A percentile compares a stretch with the other conserved stretches of the same genome.
phyloP scores from a whole-genome alignment of 2,329 filamentous ascomycete genomes.

The Madurella fahalii region DNA sequence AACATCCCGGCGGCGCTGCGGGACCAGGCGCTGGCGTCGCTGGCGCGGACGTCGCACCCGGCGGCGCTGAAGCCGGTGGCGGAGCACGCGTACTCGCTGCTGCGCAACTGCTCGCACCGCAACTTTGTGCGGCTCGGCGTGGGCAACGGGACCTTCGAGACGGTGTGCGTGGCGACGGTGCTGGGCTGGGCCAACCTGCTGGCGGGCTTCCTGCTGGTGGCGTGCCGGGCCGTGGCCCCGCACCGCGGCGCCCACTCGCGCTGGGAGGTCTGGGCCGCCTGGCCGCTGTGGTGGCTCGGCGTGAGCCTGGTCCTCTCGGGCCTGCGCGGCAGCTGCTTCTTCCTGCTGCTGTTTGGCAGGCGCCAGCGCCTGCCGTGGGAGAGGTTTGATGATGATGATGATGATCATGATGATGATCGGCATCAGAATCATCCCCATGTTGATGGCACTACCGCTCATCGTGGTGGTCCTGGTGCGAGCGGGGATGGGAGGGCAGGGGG shows the following conservation, averaged over 20 bases:
- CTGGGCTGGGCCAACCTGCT: slow-evolving; percentile 40
- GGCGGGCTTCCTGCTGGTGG: slow-evolving; percentile 37
- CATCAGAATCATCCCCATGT: too few relatives aligned
- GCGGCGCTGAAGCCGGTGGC: slow-evolving; percentile 39
- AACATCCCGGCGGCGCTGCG: slow-evolving; percentile 44
- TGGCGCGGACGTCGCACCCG: slow-evolving; percentile 37
- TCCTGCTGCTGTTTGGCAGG: slow-evolving; percentile 43
- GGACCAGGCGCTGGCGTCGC: slow-evolving; percentile 34
- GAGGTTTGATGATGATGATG: slow-evolving; percentile 38
- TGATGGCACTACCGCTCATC: too few relatives aligned
- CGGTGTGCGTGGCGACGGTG: slow-evolving; percentile 43
- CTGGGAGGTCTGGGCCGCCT: slow-evolving; percentile 40
- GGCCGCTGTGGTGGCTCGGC: slow-evolving; percentile 45
- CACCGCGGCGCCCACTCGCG: slow-evolving; percentile 37
- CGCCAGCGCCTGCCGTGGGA: slow-evolving; percentile 47
- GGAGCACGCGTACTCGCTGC: slow-evolving; percentile 44
- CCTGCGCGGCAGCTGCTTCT: slow-evolving; percentile 45
- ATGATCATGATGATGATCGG: not conserved
- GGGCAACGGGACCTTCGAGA: slow-evolving; percentile 48
- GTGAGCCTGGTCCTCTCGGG: slow-evolving; percentile 41
- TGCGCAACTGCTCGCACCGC: slow-evolving; percentile 46
- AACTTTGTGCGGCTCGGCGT: slow-evolving; percentile 52
- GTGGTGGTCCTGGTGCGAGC: not conserved
- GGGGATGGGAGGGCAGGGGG: not conserved
- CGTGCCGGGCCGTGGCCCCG: slow-evolving; percentile 39